phyloP scores from a whole-genome alignment of 768 basidiomycete genomes.

The Lentinula raphanica region DNA sequence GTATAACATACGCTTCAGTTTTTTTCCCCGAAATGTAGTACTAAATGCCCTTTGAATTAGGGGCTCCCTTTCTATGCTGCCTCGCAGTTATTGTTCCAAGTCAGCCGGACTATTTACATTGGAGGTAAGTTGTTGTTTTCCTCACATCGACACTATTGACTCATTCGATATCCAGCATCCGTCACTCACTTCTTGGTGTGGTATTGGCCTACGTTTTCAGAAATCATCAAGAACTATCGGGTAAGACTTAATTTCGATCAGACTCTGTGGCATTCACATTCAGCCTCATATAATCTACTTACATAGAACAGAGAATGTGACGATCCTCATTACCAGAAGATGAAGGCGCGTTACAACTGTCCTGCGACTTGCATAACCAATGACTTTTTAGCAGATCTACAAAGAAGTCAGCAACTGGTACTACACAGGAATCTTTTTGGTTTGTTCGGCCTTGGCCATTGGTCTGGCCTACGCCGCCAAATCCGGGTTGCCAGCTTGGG shows the following conservation, averaged over 20 bases:
- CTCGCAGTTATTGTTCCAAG: constrained; percentile 34
- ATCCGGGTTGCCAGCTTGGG: constrained; percentile 34
- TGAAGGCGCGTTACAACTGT: constrained; percentile 21
- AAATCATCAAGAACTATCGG: constrained; percentile 27
- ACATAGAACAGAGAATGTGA: constrained; percentile 31
- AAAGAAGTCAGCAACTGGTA: constrained; percentile 32
- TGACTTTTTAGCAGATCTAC: constrained; percentile 18
- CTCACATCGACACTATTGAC: neutral
- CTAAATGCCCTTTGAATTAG: constrained; percentile 13
- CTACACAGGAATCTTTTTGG: constrained; percentile 27
- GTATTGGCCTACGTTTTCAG: constrained; percentile 36
- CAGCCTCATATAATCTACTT: constrained; percentile 5
- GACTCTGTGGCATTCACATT: no score
- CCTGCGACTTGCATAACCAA: neutral
- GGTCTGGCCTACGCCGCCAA: constrained; percentile 30
- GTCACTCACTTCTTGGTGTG: constrained; percentile 44
- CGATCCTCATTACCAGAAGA: constrained; percentile 32
- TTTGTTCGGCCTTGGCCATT: constrained; percentile 25
- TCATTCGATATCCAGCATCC: constrained; percentile 24
- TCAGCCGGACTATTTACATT: constrained; percentile 33
- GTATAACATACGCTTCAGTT: constrained; percentile 6
- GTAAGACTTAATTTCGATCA: no score
- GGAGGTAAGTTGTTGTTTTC: constrained; percentile 19
- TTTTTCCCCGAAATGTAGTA: no score
- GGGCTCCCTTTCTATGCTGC: constrained; percentile 39